A percentile compares a stretch with the other conserved stretches of the same genome.
These are phyloP conservation scores for Penicillium desertorum DNA, from an alignment of 495 filamentous ascomycete species.

Conservation along the genomic window DNA sequence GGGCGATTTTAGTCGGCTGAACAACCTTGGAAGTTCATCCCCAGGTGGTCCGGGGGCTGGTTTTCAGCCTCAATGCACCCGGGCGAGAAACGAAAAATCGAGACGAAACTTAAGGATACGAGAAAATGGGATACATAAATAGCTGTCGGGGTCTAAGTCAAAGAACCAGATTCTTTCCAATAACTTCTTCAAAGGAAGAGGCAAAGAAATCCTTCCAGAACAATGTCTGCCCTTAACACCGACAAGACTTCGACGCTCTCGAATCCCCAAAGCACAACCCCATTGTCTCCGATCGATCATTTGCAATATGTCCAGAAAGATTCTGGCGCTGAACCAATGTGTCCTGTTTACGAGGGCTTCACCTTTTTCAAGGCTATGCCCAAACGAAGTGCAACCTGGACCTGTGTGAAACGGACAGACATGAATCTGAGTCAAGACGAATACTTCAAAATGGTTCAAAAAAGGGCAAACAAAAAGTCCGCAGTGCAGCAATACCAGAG, in stretches of 20 bases:
- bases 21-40: too few species aligned
- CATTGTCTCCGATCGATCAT: neutral
- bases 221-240: neutral
- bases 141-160: neutral
- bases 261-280: neutral
- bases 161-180: neutral
- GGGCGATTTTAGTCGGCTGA: too few species aligned
- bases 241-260: neutral
- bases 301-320: neutral
- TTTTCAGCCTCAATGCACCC: too few species aligned
- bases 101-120: too few species aligned
- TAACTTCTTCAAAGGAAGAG: neutral
- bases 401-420: constrained; percentile 26
- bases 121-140: too few species aligned
- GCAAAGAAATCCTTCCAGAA: neutral
- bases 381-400: constrained; percentile 35
- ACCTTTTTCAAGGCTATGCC: constrained; percentile 38
- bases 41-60: too few species aligned
- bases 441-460: constrained; percentile 32
- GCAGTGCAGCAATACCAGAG: constrained; percentile 35
- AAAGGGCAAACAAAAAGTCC: constrained; percentile 29
- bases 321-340: neutral
- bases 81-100: too few species aligned
- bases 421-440: constrained; percentile 35
- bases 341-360: constrained; percentile 31